Evolutionary conservation across 768 basidiomycete species (phyloP), one percentile per base, ranked within the genome.

Genomic region (Chiua virens): DNA sequence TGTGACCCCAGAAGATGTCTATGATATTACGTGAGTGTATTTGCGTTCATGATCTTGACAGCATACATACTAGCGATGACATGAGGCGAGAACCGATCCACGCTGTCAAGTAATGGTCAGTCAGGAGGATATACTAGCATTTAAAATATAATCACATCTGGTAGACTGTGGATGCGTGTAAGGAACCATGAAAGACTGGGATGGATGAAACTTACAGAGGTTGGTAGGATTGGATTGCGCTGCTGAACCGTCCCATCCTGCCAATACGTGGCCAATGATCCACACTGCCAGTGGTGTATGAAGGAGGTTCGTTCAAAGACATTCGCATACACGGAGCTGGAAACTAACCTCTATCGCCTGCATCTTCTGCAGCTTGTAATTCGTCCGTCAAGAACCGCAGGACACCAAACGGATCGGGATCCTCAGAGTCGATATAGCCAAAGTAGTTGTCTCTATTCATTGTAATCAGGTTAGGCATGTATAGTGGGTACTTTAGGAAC

Each of bases 1-100:
- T 83, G 57, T 88, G 86, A 9, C 86, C 87, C 56, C 73, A 88
- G 74, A 87, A 86, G 18, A 87, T 79, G 54, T 79, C 85, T 50
- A 27, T 27, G 25, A 27, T 27, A 27, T 27, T 27, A 8, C 4
- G 25, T 27, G 4, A 27, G 25, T 27, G 5, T 4, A 27, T 27
- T 27, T 27, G 25, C 25, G 25, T 8, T 27, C 8, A 8, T 27
- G 25, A 27, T 8, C 25, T 8, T 4, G 8, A 27, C 25, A 8
- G 4, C 25, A 22, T 34, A 52, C 73, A 41, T 37, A 73, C 72
- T 72, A 28, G 73, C 69, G 49, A 76, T 75, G 47, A 75, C 75
- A 47, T 76, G 75, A 17, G 75, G 75, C 1, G 75, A 74, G 57
- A 66, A 76, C 9, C 75, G 74, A 49, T 76, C 75, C 41, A 76